A percentile compares a stretch with the other conserved stretches of the same genome.
phyloP scores from a whole-genome alignment of 2,329 filamentous ascomycete species.

The Pleoardoris graminearum region DNA sequence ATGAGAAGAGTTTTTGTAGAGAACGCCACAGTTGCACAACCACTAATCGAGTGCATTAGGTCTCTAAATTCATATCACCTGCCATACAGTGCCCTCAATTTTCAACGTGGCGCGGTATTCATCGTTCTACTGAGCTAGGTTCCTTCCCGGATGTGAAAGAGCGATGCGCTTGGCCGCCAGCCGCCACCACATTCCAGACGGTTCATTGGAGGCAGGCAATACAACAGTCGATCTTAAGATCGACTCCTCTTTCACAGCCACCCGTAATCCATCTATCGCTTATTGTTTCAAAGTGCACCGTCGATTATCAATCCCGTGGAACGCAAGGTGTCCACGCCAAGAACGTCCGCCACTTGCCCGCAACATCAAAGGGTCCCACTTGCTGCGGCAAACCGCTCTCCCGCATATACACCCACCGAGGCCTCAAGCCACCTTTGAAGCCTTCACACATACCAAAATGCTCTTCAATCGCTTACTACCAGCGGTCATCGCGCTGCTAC shows the following conservation, averaged over 20 bases:
- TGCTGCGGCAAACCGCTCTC: conserved; percentile 11
- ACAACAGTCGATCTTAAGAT: not conserved
- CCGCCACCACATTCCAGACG: not conserved
- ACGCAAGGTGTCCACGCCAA: conserved; percentile 26
- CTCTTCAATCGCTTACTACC: conserved; percentile 39
- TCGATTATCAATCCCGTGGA: conserved; percentile 14
- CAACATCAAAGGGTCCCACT: conserved; percentile 18
- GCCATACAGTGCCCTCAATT: no score
- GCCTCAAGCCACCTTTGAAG: conserved; percentile 24
- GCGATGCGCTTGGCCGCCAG: no score
- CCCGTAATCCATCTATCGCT: not conserved
- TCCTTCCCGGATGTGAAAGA: no score
- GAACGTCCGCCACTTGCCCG: conserved; percentile 27
- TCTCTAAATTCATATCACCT: no score
- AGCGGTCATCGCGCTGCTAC: conserved; percentile 38
- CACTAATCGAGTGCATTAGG: not conserved
- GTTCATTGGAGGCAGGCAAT: not conserved
- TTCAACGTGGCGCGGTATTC: no score
- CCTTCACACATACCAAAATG: conserved; percentile 26
- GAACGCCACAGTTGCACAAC: not conserved
- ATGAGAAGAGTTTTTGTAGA: no score
- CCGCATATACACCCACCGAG: conserved; percentile 16
- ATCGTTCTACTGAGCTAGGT: no score
- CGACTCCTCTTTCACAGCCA: not conserved
- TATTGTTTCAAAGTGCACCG: not conserved